Conservation (phyloP, 352 stramenopile genomes). For the Pythium scleroteichum region DNA sequence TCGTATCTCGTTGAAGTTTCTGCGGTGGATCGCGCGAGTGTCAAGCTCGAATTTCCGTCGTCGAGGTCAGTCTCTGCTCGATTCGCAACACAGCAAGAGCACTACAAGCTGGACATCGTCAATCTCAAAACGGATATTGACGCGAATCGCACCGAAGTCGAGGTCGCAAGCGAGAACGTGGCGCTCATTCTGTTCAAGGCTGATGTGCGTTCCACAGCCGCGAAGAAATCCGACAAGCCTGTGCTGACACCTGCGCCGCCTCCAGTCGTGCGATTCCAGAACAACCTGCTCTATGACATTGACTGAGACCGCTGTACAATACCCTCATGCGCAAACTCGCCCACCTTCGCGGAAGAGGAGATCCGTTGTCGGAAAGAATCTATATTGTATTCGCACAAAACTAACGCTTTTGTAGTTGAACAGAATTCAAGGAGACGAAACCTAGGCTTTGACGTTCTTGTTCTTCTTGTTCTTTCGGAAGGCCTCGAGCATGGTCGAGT, state of each 20-base stretch:
- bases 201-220: too few relatives aligned
- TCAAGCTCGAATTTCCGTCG: slow-evolving; percentile 44
- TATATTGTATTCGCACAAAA: slow-evolving; percentile 31
- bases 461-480: slow-evolving; percentile 57
- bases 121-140: slow-evolving; percentile 37
- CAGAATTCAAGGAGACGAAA: neutral
- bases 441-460: slow-evolving; percentile 19
- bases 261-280: slow-evolving; percentile 55
- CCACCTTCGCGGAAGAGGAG: neutral
- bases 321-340: neutral
- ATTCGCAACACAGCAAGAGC: slow-evolving; percentile 24
- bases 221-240: slow-evolving; percentile 1
- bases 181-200: slow-evolving; percentile 61
- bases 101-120: slow-evolving; percentile 40
- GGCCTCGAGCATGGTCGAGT: slow-evolving; percentile 67
- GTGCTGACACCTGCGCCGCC: slow-evolving; percentile 7
- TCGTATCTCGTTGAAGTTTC: slow-evolving; percentile 54
- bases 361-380: slow-evolving; percentile 20
- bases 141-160: slow-evolving; percentile 31
- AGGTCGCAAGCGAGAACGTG: slow-evolving; percentile 76
- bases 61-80: slow-evolving; percentile 33
- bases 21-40: slow-evolving; percentile 36
- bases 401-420: neutral
- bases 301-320: slow-evolving; percentile 34
- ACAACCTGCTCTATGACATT: slow-evolving; percentile 71